A percentile compares a stretch with the other conserved stretches of the same genome.
Evolutionary conservation across 257 asterid species (phyloP).

Genomic region (Fraxinus americana): DNA sequence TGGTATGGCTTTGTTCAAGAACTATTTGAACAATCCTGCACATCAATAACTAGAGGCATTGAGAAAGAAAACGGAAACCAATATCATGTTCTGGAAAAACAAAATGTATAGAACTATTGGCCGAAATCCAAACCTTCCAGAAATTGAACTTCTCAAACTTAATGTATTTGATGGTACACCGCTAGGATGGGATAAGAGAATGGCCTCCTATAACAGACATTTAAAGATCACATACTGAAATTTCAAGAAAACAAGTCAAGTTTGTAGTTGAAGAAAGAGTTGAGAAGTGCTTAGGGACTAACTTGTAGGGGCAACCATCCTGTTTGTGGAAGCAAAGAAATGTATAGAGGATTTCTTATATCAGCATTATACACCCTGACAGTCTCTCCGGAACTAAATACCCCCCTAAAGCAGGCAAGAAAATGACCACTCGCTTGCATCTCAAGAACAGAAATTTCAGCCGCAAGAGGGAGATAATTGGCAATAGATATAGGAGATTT

Average conservation of each 20-base stretch:
- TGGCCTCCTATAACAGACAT: constrained; percentile 67
- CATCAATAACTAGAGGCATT: constrained; percentile 9
- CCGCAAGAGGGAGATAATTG: constrained; percentile 82
- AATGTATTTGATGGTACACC: constrained; percentile 68
- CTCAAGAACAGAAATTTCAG: constrained; percentile 92
- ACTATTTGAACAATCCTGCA: constrained; percentile 89
- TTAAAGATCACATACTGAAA: constrained; percentile 21
- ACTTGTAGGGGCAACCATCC: constrained; percentile 95
- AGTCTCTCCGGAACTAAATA: constrained; percentile 77
- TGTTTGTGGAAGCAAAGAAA: constrained; percentile 92
- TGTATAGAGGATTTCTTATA: constrained; percentile 76
- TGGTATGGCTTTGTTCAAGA: constrained; percentile 67
- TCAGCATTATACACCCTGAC: constrained; percentile 76
- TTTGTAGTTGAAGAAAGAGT: background rate
- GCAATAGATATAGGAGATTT: constrained; percentile 73
- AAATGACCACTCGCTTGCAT: constrained; percentile 87
- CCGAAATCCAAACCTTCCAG: constrained; percentile 79
- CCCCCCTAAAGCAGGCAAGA: constrained; percentile 70
- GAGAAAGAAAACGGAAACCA: constrained; percentile 18
- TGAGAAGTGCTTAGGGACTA: constrained; percentile 28
- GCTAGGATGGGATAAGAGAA: constrained; percentile 78
- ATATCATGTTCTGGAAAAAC: background rate
- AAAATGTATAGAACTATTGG: constrained; percentile 10
- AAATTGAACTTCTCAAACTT: constrained; percentile 81
- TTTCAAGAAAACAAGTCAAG: constrained; percentile 14